Evolutionary conservation across 1,284 basidiomycete genomes (phyloP), one percentile per base, ranked within the genome.

Genomic region (Trametes pubescens): DNA sequence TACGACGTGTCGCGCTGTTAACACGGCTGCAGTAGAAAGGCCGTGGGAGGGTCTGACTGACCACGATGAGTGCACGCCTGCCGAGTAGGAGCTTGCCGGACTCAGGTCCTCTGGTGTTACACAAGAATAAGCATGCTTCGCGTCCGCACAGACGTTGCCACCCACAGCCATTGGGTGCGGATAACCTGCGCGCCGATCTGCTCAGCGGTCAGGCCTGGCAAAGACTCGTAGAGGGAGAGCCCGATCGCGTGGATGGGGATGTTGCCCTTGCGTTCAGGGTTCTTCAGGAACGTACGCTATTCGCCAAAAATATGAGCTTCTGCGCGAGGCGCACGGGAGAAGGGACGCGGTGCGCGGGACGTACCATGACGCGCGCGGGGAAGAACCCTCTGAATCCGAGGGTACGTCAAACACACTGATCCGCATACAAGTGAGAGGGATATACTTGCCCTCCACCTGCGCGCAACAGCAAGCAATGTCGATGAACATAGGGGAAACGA

Each of bases 231-330:
- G 5, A 98, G 83, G 2, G 94, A 96, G 37, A 98, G 84, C 2
- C 96, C 95, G 69, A 98, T 96, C 2, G 96, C 96, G 77, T 90
- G 89, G 69, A 98, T 97, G 59, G 94, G 93, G 59, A 98, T 89
- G 68, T 93, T 92, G 69, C 87, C 88, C 73, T 93, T 91, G 44
- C 86, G 85, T 4, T 85, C 81, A 11, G 85, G 78, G 73, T 89
- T 86, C 75, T 95, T 93, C 68, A 96, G 80, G 80, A 96, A 96
- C 0, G 95, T 96, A 53, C 96, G 89, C 87, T 93, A 29, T 14
- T 4, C 24, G 14, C 18, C 24, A 13, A 14, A 55, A 22, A 16
- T 16, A n/a, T n/a, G 35, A 51, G 57, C 46, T 44, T 29, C 26
- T 54, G 26, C 34, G 26, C 6, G 4, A 2, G 29, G 40, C 3